Conservation (phyloP, 176 grass and related monocot species). For the Bothriochloa decipiens region DNA sequence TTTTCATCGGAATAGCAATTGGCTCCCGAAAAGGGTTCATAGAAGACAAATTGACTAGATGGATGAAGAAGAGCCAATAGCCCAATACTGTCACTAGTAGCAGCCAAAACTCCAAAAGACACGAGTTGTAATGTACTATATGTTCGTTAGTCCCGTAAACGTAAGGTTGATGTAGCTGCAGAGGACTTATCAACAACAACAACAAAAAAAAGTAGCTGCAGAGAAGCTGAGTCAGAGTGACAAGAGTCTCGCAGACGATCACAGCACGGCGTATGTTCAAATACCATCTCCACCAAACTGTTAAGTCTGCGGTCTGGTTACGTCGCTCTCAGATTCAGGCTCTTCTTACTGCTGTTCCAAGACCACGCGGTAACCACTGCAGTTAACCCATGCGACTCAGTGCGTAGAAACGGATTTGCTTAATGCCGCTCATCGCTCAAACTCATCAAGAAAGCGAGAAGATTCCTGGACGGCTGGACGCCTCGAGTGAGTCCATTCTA, state of each 20-base stretch:
- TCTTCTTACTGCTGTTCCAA: too few species aligned
- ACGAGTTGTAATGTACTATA: too few species aligned
- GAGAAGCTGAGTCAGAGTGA: too few species aligned
- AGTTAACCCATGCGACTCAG: background rate
- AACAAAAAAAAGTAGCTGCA: too few species aligned
- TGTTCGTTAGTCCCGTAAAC: background rate
- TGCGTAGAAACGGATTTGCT: background rate
- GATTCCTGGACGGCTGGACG: conserved; percentile 4
- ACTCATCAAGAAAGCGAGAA: background rate
- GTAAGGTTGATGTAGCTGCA: background rate
- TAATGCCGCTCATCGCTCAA: background rate
- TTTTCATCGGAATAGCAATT: background rate
- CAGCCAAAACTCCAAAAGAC: too few species aligned
- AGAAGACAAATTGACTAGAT: too few species aligned
- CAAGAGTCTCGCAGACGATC: background rate
- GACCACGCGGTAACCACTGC: too few species aligned
- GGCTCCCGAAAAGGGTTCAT: background rate
- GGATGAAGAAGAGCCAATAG: background rate
- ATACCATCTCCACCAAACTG: too few species aligned
- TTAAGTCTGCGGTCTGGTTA: too few species aligned
- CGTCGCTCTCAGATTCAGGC: too few species aligned
- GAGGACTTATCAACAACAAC: background rate
- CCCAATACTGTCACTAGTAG: background rate
- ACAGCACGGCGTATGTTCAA: too few species aligned
- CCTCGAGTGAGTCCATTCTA: background rate